Evolutionary conservation across 495 filamentous ascomycete species (phyloP).

Genomic region (Penicillium bialowiezense): DNA sequence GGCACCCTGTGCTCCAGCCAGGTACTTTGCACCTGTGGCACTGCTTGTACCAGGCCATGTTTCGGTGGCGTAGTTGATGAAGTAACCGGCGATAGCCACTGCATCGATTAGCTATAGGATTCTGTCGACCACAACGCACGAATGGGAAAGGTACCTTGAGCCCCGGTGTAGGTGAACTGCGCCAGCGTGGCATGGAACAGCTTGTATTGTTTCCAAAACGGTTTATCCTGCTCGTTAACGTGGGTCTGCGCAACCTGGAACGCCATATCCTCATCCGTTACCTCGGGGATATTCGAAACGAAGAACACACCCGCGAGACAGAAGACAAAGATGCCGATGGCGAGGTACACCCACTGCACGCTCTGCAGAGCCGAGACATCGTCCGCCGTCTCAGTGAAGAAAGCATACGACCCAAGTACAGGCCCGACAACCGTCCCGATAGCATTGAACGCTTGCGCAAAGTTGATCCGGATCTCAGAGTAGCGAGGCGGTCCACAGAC

Average conservation of each 20-base stretch:
- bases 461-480: slow-evolving; percentile 58
- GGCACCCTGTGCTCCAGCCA: slow-evolving; percentile 53
- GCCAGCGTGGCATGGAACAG: slow-evolving; percentile 63
- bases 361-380: slow-evolving; percentile 46
- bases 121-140: background rate
- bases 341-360: slow-evolving; percentile 77
- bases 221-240: slow-evolving; percentile 40
- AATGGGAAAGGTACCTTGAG: slow-evolving; percentile 44
- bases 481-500: slow-evolving; percentile 52
- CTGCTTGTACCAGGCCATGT: slow-evolving; percentile 34
- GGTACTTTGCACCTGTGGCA: slow-evolving; percentile 48
- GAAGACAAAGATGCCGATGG: slow-evolving; percentile 69
- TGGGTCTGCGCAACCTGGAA: slow-evolving; percentile 47
- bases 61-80: slow-evolving; percentile 56
- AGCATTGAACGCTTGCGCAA: slow-evolving; percentile 68
- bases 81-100: slow-evolving; percentile 66
- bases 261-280: slow-evolving; percentile 57
- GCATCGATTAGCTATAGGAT: background rate
- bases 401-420: slow-evolving; percentile 64
- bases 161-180: slow-evolving; percentile 73
- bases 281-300: slow-evolving; percentile 49
- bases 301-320: slow-evolving; percentile 51
- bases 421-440: slow-evolving; percentile 65
- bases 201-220: slow-evolving; percentile 48
- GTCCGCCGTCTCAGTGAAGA: slow-evolving; percentile 55